Base-by-base conservation (phyloP, 768 basidiomycete genomes). In the Tulasnella sp. region DNA sequence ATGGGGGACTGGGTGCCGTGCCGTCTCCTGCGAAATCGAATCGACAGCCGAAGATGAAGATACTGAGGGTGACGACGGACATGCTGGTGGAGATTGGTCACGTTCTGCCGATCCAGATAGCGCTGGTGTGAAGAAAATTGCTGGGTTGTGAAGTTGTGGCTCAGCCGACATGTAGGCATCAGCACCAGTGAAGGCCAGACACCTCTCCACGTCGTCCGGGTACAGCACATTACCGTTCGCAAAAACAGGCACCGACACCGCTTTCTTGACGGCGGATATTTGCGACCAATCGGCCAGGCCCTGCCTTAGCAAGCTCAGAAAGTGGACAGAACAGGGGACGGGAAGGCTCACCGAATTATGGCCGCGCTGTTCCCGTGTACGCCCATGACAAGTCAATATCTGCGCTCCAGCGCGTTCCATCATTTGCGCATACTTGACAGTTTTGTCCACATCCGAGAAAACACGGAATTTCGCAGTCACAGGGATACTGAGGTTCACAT, bases 391-490 rank as follows among this genome's bases (percentile, higher is more conserved):
- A 0, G 92, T 89, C 9, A 98, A 72, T 41, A 97, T 89, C 66
- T 98, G 93, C 0, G 94, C 96, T 0, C 96, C 96, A 0, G 96
- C 92, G 0, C 80, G 72, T 70, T 96, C 92, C 37, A 99, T 80
- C 92, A 98, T 96, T 66, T 85, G 79, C 1, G 96, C 96, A 62
- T 99, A 99, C 60, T 82, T 84, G 1, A 98, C 82, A 0, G 94
- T 97, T 70, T 84, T 85, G 64, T 87, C 84, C 25, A 88, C 68
- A 0, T 82, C 81, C 1, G 85, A 79, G 67, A 93, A 97, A 2
- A 94, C 82, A 6, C 96, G 81, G 69, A 97, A 96, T 67, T 99
- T 98, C 42, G 91, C 96, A 0, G 92, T 96, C 2, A 98, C 91
- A 2, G 96, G 96, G n/a, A 96, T 73, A 1, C 78, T 75, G 5